Evolutionary conservation across 2,329 filamentous ascomycete genomes (phyloP), one percentile per base, ranked within the genome.

Genomic region (Amylocarpus encephaloides): DNA sequence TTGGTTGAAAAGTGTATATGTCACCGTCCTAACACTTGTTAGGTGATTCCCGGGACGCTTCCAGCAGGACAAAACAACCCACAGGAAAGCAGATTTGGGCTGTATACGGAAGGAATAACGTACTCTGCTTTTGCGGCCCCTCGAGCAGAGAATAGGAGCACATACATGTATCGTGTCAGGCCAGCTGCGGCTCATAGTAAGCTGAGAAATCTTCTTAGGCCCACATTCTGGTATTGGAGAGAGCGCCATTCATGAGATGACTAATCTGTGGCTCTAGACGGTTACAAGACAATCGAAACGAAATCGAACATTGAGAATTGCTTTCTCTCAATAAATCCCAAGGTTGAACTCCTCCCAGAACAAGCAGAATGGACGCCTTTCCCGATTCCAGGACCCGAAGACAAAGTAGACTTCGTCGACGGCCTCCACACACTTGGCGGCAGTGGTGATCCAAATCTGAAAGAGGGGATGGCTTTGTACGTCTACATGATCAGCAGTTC

Each of bases 231-330:
- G 29, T 7, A 34, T 33, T 19, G 11, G 22, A 33, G 36, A 38
- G 86, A 58, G 78, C 83, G 59, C 80, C 84, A 60, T 82, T 88
- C 48, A 85, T 86, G 5, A 63, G 12, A 50, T 55, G 12, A 35
- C 30, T 42, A 12, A 34, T 29, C 13, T 18, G 30, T 32, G 15
- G 16, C 34, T 52, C 60, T 9, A 89, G 90, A 64, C 84, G 58
- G 62, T 13, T 69, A 68, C 48, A 51, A 61, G 12, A 48, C 67
- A 43, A 62, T 71, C 9, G 63, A 69, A 46, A 64, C 67, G 5
- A 70, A 64, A 88, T 67, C 74, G 88, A 30, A 79, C 84, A 61
- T 92, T 84, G 86, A 81, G 86, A 82, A 88, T 58, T 74, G 88
- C 55, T 78, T 77, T 58, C 66, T 73, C 2, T 70, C 71, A 9